These are phyloP conservation scores for Chrysoporthe puriensis DNA, from an alignment of 2,329 filamentous ascomycete species.

Conservation along the genomic window DNA sequence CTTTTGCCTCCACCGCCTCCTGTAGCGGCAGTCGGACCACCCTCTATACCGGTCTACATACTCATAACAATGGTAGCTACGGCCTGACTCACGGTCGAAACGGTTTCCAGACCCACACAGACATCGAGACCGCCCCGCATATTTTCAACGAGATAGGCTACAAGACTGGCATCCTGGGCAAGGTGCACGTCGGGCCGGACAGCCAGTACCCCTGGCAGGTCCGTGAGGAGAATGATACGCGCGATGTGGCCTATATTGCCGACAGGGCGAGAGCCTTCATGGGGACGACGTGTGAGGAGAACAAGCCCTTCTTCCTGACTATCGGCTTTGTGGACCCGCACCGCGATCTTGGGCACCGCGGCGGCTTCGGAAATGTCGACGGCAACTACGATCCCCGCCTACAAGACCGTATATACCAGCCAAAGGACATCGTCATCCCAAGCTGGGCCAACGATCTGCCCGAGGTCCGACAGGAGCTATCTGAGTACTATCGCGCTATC, in stretches of 20 bases:
- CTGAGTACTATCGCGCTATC: slow-evolving; percentile 47
- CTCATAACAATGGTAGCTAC: slow-evolving; percentile 50
- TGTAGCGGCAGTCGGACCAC: slow-evolving; percentile 49
- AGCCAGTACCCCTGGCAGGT: slow-evolving; percentile 45
- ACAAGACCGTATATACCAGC: slow-evolving; percentile 31
- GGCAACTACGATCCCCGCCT: slow-evolving; percentile 2
- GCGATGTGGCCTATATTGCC: slow-evolving; percentile 47
- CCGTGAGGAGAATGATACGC: slow-evolving; percentile 41
- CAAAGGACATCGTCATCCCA: slow-evolving; percentile 44
- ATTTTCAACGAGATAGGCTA: slow-evolving; percentile 45
- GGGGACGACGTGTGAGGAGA: slow-evolving; percentile 35
- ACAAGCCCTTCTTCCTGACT: slow-evolving; percentile 48
- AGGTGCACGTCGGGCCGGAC: slow-evolving; percentile 49
- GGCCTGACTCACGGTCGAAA: slow-evolving; percentile 42
- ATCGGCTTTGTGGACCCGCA: slow-evolving; percentile 52
- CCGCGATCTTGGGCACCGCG: slow-evolving; percentile 42
- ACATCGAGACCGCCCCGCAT: slow-evolving; percentile 44
- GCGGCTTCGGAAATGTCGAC: slow-evolving; percentile 47
- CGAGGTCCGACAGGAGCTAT: slow-evolving; percentile 45
- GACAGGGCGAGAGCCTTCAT: slow-evolving; percentile 45
- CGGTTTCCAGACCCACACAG: slow-evolving; percentile 47
- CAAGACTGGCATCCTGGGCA: slow-evolving; percentile 49
- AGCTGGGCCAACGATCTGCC: slow-evolving; percentile 46
- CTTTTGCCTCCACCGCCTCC: slow-evolving; percentile 49
- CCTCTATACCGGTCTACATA: slow-evolving; percentile 52